Conservation (phyloP, 2,329 filamentous ascomycete genomes). For the Penicillium paneum region DNA sequence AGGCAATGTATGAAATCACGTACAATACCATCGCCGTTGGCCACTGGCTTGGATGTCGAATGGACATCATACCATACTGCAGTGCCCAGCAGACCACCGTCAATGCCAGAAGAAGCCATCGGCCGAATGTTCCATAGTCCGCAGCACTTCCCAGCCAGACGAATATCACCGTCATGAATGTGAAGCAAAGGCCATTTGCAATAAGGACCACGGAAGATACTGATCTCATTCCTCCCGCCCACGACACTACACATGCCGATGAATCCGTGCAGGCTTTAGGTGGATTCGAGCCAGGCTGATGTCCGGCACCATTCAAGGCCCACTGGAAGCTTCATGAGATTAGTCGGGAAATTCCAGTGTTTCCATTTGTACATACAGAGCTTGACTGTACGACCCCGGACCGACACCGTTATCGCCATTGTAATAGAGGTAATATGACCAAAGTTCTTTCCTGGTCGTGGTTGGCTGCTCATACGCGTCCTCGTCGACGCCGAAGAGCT, state of each 20-base stretch:
- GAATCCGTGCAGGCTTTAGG: slow-evolving; percentile 30
- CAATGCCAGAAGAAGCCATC: slow-evolving; percentile 41
- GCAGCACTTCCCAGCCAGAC: slow-evolving; percentile 43
- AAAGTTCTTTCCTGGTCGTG: slow-evolving; percentile 42
- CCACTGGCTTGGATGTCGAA: slow-evolving; percentile 40
- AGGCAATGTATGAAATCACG: slow-evolving; percentile 41
- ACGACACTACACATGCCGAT: slow-evolving; percentile 41
- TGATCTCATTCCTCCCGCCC: slow-evolving; percentile 38
- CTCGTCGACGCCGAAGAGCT: slow-evolving; percentile 38
- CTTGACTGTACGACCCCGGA: slow-evolving; percentile 41
- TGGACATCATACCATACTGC: slow-evolving; percentile 43
- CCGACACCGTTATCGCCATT: slow-evolving; percentile 47
- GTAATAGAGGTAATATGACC: slow-evolving; percentile 47
- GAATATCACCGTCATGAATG: slow-evolving; percentile 45
- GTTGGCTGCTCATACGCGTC: slow-evolving; percentile 39
- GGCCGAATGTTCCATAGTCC: slow-evolving; percentile 44
- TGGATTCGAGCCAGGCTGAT: slow-evolving; percentile 37
- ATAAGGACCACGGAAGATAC: slow-evolving; percentile 42
- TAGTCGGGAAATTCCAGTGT: background rate
- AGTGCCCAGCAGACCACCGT: slow-evolving; percentile 43
- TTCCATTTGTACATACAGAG: slow-evolving; percentile 27
- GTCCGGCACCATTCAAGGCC: slow-evolving; percentile 38
- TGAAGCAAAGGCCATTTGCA: slow-evolving; percentile 44
- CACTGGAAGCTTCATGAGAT: slow-evolving; percentile 37
- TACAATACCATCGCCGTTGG: slow-evolving; percentile 42